Evolutionary conservation across 2,329 filamentous ascomycete species (phyloP).

Genomic region (Aaosphaeria pasadenensis): DNA sequence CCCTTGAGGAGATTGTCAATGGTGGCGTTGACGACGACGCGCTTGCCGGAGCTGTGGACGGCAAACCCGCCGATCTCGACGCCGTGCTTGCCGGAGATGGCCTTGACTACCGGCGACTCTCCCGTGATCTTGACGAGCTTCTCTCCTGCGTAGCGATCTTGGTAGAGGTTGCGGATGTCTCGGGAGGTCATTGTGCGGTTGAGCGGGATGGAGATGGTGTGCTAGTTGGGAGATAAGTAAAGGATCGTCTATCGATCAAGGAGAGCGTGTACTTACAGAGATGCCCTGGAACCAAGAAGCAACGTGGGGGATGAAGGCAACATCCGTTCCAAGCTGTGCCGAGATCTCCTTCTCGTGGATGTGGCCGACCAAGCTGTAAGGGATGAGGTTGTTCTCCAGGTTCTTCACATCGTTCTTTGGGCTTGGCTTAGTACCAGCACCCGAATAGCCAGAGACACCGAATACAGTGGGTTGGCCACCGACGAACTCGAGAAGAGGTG

Average conservation of each 20-base stretch:
- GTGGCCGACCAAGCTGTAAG: conserved; percentile 89
- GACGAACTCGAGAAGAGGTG: conserved; percentile 75
- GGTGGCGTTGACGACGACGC: conserved; percentile 89
- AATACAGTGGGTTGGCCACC: conserved; percentile 80
- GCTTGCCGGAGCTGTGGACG: conserved; percentile 84
- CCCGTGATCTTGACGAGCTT: conserved; percentile 90
- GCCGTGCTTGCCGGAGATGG: conserved; percentile 79
- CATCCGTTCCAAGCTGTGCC: conserved; percentile 66
- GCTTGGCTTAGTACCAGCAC: conserved; percentile 89
- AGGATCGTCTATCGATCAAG: neutral
- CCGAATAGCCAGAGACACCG: conserved; percentile 90
- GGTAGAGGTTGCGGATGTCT: conserved; percentile 91
- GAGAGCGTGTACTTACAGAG: conserved; percentile 48
- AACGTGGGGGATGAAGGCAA: conserved; percentile 90
- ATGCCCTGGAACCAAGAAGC: conserved; percentile 98
- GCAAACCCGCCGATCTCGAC: conserved; percentile 94
- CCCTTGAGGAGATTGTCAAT: conserved; percentile 95
- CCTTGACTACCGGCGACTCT: conserved; percentile 81
- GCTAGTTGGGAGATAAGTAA: conserved; percentile 36
- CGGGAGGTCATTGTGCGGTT: conserved; percentile 83
- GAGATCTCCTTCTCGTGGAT: conserved; percentile 93
- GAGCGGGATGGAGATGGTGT: conserved; percentile 87
- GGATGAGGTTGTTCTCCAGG: conserved; percentile 82
- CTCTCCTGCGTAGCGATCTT: conserved; percentile 93
- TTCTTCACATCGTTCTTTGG: conserved; percentile 88